phyloP scores from a whole-genome alignment of 2,329 filamentous ascomycete genomes.

The Xylaria sp. region DNA sequence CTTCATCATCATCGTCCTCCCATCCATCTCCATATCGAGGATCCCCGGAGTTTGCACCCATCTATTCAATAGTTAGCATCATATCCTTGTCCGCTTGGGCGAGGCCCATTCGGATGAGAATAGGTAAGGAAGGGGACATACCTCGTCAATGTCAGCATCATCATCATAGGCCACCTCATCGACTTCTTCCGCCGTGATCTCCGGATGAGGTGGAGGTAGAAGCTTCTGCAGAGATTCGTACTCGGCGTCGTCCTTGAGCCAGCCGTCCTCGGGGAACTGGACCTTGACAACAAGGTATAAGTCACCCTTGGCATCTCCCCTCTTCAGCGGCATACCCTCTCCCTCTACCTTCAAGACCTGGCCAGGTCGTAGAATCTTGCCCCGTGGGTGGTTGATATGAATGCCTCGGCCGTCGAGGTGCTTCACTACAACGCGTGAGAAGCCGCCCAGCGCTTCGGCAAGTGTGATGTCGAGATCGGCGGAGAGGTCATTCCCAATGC shows the following conservation, averaged over 20 bases:
- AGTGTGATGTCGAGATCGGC: conserved; percentile 81
- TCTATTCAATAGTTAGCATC: conserved; percentile 48
- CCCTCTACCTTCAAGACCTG: conserved; percentile 84
- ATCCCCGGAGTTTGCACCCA: conserved; percentile 73
- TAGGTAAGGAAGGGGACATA: conserved; percentile 42
- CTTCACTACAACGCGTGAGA: conserved; percentile 85
- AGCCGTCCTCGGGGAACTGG: conserved; percentile 85
- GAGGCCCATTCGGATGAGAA: too few species aligned
- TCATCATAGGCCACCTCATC: conserved; percentile 88
- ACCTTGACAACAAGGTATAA: conserved; percentile 85
- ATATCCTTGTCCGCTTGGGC: not conserved
- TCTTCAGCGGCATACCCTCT: conserved; percentile 94
- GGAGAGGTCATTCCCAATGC: conserved; percentile 81
- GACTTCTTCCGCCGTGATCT: conserved; percentile 71
- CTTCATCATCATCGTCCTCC: conserved; percentile 74
- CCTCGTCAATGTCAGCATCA: conserved; percentile 81
- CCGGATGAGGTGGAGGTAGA: conserved; percentile 65
- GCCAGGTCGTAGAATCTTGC: conserved; percentile 79
- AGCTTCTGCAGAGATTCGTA: conserved; percentile 74
- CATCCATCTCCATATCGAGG: conserved; percentile 66
- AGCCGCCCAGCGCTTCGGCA: conserved; percentile 82
- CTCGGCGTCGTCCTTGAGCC: conserved; percentile 72
- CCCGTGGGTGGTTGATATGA: conserved; percentile 74
- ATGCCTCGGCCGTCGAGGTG: conserved; percentile 95
- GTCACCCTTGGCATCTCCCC: conserved; percentile 80